A percentile compares a stretch with the other conserved stretches of the same genome.
These are phyloP conservation scores for Harrya chromipes DNA, from an alignment of 768 basidiomycete species.

Conservation along the genomic window DNA sequence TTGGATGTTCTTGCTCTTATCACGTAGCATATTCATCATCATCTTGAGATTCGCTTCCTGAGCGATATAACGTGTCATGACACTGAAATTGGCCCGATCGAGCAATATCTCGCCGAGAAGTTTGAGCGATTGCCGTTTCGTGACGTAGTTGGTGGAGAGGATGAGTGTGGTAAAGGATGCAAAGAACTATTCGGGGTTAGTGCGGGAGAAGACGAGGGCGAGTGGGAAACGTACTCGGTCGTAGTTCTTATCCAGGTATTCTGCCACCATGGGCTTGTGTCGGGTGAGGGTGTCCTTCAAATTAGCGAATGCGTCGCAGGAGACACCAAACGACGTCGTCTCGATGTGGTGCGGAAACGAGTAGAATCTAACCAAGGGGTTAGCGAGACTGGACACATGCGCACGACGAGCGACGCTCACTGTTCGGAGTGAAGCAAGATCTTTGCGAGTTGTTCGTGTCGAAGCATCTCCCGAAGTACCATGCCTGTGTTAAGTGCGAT, in stretches of 20 bases:
- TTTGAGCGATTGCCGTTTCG: constrained; percentile 98
- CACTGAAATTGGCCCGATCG: constrained; percentile 95
- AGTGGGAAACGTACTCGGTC: constrained; percentile 65
- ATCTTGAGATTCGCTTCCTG: constrained; percentile 96
- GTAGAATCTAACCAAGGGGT: constrained; percentile 70
- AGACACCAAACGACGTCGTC: constrained; percentile 95
- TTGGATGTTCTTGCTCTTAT: constrained; percentile 99
- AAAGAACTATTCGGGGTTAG: constrained; percentile 70
- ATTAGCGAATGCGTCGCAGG: constrained; percentile 96
- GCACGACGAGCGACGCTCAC: constrained; percentile 48
- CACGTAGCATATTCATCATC: constrained; percentile 99
- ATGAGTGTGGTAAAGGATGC: constrained; percentile 90
- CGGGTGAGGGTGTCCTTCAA: constrained; percentile 96
- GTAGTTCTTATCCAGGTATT: constrained; percentile 96
- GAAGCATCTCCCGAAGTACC: constrained; percentile 95
- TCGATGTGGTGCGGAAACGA: constrained; percentile 96
- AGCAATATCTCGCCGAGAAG: constrained; percentile 96
- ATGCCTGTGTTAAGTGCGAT: constrained; percentile 96
- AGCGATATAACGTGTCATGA: constrained; percentile 97
- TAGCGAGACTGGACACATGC: background rate
- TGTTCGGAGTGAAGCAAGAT: constrained; percentile 90
- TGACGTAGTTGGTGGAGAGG: constrained; percentile 94
- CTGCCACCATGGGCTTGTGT: constrained; percentile 97
- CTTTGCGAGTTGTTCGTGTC: constrained; percentile 88
- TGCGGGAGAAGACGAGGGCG: background rate